phyloP scores from a whole-genome alignment of 495 filamentous ascomycete species.

The Alectoria sarmentosa region DNA sequence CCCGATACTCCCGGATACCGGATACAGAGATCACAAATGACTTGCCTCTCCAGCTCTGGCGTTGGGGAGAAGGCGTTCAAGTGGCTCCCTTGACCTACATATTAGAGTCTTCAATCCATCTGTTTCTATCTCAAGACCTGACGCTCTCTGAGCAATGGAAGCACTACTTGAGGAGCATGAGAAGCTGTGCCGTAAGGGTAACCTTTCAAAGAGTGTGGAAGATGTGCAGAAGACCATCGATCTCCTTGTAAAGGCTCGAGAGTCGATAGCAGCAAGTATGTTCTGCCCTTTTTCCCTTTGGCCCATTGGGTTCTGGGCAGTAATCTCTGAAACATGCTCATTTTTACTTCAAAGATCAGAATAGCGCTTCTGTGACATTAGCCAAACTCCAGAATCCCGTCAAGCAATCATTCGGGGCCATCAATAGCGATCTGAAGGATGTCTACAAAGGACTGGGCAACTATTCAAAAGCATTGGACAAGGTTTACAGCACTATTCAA shows the following conservation, averaged over 20 bases:
- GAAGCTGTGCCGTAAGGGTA: conserved; percentile 59
- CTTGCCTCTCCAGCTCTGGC: conserved; percentile 7
- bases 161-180: conserved; percentile 65
- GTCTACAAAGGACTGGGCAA: conserved; percentile 69
- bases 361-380: conserved; percentile 59
- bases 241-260: conserved; percentile 61
- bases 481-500: conserved; percentile 40
- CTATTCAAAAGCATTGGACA: conserved; percentile 77
- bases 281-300: not conserved
- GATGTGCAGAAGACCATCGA: conserved; percentile 79
- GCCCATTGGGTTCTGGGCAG: not conserved
- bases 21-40: not conserved
- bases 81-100: conserved; percentile 1
- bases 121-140: not conserved
- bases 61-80: conserved; percentile 15
- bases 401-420: conserved; percentile 65
- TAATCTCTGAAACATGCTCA: conserved; percentile 10
- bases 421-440: conserved; percentile 73
- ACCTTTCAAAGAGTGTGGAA: conserved; percentile 58
- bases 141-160: conserved; percentile 46
- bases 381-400: conserved; percentile 79
- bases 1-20: not conserved
- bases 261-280: conserved; percentile 60
- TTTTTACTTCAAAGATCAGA: conserved; percentile 49
- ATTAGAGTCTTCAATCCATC: conserved; percentile 1